These are phyloP conservation scores for Breynia disticha DNA, from an alignment of 441 rosid species.

Conservation along the genomic window DNA sequence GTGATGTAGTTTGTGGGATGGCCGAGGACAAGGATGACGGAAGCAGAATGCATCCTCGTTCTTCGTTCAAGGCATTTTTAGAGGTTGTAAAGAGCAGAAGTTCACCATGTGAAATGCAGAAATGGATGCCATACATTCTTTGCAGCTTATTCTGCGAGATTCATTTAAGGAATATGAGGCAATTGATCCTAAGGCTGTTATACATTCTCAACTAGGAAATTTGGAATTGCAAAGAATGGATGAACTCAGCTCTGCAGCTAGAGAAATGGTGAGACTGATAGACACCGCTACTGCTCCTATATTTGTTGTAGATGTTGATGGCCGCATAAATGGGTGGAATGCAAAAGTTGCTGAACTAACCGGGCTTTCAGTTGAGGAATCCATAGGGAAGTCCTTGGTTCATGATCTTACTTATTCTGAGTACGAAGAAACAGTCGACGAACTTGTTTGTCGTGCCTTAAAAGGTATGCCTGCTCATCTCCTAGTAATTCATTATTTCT, in stretches of 20 bases:
- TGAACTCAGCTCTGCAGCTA: constrained; percentile 87
- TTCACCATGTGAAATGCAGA: constrained; percentile 92
- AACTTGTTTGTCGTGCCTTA: constrained; percentile 61
- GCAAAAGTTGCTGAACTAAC: constrained; percentile 84
- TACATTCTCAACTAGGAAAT: constrained; percentile 36
- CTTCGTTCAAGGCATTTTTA: constrained; percentile 87
- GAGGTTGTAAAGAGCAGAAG: constrained; percentile 93
- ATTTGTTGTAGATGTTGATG: constrained; percentile 74
- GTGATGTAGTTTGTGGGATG: constrained; percentile 96
- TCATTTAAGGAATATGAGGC: constrained; percentile 68
- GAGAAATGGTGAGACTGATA: constrained; percentile 96
- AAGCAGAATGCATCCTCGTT: constrained; percentile 88
- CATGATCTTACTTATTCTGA: constrained; percentile 66
- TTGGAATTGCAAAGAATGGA: constrained; percentile 65
- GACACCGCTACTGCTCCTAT: constrained; percentile 96
- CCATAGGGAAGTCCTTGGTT: constrained; percentile 91
- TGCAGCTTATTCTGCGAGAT: constrained; percentile 88
- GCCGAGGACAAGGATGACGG: constrained; percentile 96
- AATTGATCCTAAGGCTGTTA: constrained; percentile 50
- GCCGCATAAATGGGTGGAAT: constrained; percentile 89
- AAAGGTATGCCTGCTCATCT: constrained; percentile 35
- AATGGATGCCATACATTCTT: constrained; percentile 95
- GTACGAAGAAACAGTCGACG: constrained; percentile 59
- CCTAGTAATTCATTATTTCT: neutral
- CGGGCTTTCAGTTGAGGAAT: constrained; percentile 81